A percentile compares a stretch with the other conserved stretches of the same genome.
Evolutionary conservation across 106 monocot genomes (phyloP).

Genomic region (Dioscorea zingiberensis): DNA sequence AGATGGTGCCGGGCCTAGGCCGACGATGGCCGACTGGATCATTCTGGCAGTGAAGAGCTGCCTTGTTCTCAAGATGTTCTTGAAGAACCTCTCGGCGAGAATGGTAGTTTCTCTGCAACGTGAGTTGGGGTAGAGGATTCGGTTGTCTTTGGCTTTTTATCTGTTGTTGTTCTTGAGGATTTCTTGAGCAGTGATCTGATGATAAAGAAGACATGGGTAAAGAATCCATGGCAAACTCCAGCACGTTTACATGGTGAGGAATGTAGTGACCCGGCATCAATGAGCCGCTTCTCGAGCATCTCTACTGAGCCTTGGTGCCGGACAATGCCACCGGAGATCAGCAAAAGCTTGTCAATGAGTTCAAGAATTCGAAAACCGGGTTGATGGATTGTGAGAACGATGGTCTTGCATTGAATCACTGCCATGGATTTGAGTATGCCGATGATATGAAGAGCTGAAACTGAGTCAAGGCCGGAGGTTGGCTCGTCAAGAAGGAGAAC

Average conservation of each 20-base stretch:
- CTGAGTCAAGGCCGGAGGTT: slow-evolving; percentile 87
- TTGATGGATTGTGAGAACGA: slow-evolving; percentile 82
- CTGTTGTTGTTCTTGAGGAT: too few species aligned
- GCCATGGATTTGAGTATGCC: slow-evolving; percentile 67
- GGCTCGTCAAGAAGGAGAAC: slow-evolving; percentile 91
- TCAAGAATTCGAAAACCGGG: slow-evolving; percentile 85
- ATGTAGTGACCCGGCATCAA: slow-evolving; percentile 52
- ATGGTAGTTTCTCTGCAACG: slow-evolving; percentile 31
- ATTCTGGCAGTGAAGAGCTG: slow-evolving; percentile 67
- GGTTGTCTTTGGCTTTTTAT: neutral
- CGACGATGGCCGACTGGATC: slow-evolving; percentile 56
- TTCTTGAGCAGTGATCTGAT: too few species aligned
- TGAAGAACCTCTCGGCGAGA: slow-evolving; percentile 59
- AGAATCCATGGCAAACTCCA: slow-evolving; percentile 83
- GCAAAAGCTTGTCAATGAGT: slow-evolving; percentile 52
- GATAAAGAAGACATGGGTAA: slow-evolving; percentile 3
- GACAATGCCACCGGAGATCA: slow-evolving; percentile 55
- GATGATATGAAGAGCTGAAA: slow-evolving; percentile 58
- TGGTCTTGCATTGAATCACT: slow-evolving; percentile 41
- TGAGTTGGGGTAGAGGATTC: slow-evolving; percentile 51
- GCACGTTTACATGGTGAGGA: slow-evolving; percentile 72
- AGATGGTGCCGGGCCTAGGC: slow-evolving; percentile 54
- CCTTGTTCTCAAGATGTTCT: slow-evolving; percentile 61
- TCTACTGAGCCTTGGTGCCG: slow-evolving; percentile 54
- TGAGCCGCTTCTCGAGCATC: slow-evolving; percentile 33